Evolutionary conservation across 1,284 basidiomycete species (phyloP).

Genomic region (Malassezia dermatis): DNA sequence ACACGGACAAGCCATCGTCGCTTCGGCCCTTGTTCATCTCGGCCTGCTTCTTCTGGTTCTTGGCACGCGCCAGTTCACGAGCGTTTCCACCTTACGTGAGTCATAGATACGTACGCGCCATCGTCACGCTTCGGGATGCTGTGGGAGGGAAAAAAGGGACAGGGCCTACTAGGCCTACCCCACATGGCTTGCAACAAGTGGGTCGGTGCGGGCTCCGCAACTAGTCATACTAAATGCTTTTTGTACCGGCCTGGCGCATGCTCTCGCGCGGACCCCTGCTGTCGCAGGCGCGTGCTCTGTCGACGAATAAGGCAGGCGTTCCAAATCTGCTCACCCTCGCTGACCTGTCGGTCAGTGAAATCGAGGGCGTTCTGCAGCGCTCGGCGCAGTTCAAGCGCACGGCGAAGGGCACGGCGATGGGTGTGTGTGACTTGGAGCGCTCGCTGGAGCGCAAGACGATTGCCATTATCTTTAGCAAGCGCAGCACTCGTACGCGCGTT

Average conservation of each 20-base stretch:
- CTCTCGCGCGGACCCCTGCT: not conserved
- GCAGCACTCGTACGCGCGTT: constrained; percentile 82
- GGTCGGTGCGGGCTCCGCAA: not conserved
- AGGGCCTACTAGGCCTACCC: not conserved
- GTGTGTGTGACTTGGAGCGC: constrained; percentile 44
- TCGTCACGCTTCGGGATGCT: not conserved
- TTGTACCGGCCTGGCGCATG: not conserved
- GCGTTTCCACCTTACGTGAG: constrained; percentile 36
- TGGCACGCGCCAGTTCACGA: constrained; percentile 42
- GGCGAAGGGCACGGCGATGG: constrained; percentile 20
- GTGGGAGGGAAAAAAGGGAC: not conserved
- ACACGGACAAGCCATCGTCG: constrained; percentile 29
- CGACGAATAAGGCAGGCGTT: not conserved
- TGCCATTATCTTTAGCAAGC: constrained; percentile 82
- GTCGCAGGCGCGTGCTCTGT: not conserved
- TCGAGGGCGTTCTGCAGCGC: constrained; percentile 57
- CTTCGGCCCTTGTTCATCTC: constrained; percentile 33
- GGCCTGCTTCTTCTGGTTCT: constrained; percentile 44
- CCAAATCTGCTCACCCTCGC: constrained; percentile 65
- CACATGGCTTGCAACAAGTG: not conserved
- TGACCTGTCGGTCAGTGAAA: constrained; percentile 64
- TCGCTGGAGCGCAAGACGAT: constrained; percentile 69
- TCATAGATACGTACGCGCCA: constrained; percentile 9
- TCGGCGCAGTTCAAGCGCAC: constrained; percentile 58
- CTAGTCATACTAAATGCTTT: not conserved